Conservation (phyloP, 306 rosid species). For the Dalbergia cochinchinensis region DNA sequence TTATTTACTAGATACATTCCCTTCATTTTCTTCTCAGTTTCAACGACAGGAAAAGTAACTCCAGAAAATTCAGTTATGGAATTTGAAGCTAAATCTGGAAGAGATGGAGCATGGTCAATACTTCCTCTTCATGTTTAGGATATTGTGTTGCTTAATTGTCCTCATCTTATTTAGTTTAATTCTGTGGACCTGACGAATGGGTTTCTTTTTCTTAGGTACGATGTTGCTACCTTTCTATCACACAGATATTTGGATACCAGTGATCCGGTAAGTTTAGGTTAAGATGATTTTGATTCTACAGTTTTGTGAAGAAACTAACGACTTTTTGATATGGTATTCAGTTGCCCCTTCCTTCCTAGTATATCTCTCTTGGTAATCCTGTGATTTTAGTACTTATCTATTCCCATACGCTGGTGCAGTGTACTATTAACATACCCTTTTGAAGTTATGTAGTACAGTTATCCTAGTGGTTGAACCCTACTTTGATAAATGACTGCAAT, state of each 20-base stretch:
- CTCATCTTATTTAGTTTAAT: slow-evolving; percentile 23
- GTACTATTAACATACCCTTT: background rate
- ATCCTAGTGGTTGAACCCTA: slow-evolving; percentile 14
- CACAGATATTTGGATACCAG: slow-evolving; percentile 84
- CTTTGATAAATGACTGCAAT: background rate
- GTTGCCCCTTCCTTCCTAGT: background rate
- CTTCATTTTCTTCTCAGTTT: slow-evolving; percentile 58
- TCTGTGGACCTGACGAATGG: slow-evolving; percentile 29
- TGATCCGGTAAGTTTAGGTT: slow-evolving; percentile 81
- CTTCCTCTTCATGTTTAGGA: slow-evolving; percentile 45
- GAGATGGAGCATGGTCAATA: slow-evolving; percentile 99
- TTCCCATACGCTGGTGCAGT: slow-evolving; percentile 16
- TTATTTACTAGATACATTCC: slow-evolving; percentile 32
- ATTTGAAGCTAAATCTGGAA: slow-evolving; percentile 97
- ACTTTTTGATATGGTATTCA: slow-evolving; percentile 31
- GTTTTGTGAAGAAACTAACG: slow-evolving; percentile 23
- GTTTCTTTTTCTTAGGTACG: slow-evolving; percentile 72
- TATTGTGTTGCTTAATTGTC: slow-evolving; percentile 36
- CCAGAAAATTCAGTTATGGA: slow-evolving; percentile 78
- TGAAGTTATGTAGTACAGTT: slow-evolving; percentile 16
- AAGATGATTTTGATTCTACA: slow-evolving; percentile 38
- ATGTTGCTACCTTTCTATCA: slow-evolving; percentile 83
- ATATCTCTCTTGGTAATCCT: slow-evolving; percentile 37
- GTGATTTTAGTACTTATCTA: slow-evolving; percentile 7
- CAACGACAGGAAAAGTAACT: slow-evolving; percentile 65